Evolutionary conservation across 306 rosid genomes (phyloP), one percentile per base, ranked within the genome.

Genomic region (Psophocarpus tetragonolobus): DNA sequence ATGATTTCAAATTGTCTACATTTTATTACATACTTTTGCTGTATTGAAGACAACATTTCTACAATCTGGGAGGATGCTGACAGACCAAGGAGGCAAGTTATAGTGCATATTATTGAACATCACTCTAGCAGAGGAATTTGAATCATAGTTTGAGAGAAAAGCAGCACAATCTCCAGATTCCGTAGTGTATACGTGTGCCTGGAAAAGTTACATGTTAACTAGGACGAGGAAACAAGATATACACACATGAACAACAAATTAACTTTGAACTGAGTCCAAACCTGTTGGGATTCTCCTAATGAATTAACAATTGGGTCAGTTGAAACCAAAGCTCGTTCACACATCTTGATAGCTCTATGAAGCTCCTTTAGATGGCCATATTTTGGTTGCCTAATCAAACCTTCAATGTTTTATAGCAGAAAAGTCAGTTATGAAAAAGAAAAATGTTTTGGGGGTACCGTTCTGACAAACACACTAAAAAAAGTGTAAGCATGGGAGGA

Each of bases 331-430:
- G 96, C 91, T 65, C 24, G 66, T 69, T 92, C 93, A 12, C 87
- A 81, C 97, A 92, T 90, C 86, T 92, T 90, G 51, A 88, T 69
- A 23, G 96, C 87, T 78, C 62, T 83, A 32, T 92, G 97, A 72
- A 90, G 96, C 88, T 92, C 96, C 87, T 90, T 92, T 17, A 92
- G 84, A 78, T 92, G 97, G 68, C 93, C 93, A 32, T 92, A 88
- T 78, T 92, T 92, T 4, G 97, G 97, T 58, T 92, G 90, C 75
- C 96, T 86, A 67, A 92, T 87, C 88, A 92, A 81, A 80, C 97
- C 97, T 92, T 57, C 66, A 82, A 83, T 5, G 64, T 75, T 65
- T 68, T 75, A 15, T 76, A 64, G 69, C 35, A 42, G 20, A 38
- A 54, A 48, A 74, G 71, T 84, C 74, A 68, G 79, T 67, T 68